Percentiles rank a stretch among this genome's conserved stretches.
These are phyloP conservation scores for Rickenella mellea DNA, from an alignment of 768 basidiomycete genomes.

Conservation along the genomic window DNA sequence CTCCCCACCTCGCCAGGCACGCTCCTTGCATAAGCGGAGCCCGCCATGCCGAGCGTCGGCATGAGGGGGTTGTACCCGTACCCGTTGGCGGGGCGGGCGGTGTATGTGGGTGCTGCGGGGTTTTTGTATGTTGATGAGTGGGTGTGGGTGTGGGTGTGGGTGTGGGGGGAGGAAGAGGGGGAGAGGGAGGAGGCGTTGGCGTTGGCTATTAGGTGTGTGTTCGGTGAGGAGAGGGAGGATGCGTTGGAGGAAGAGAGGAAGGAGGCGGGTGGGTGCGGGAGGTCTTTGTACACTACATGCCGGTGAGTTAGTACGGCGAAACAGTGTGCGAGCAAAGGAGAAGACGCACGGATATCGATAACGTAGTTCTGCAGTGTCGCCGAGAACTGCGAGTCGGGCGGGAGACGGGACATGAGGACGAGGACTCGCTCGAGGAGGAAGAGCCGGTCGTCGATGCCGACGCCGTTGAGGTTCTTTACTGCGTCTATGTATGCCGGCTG, in stretches of 20 bases:
- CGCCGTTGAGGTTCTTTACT: conserved; percentile 28
- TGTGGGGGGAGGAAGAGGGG: not conserved
- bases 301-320: no score
- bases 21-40: conserved; percentile 42
- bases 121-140: not conserved
- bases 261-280: conserved; percentile 61
- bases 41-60: conserved; percentile 24
- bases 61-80: conserved; percentile 23
- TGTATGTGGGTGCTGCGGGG: not conserved
- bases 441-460: conserved; percentile 46
- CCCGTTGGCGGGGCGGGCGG: conserved; percentile 25
- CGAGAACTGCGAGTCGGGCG: conserved; percentile 17
- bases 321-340: no score
- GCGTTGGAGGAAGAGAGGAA: conserved; percentile 23
- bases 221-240: not conserved
- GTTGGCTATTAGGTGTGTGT: not conserved
- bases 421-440: conserved; percentile 55
- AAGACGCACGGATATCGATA: conserved; percentile 49
- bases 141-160: not conserved
- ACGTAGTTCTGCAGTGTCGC: conserved; percentile 37
- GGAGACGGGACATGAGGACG: conserved; percentile 46
- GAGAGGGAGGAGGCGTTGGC: not conserved
- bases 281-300: conserved; percentile 68
- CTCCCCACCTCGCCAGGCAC: conserved; percentile 39
- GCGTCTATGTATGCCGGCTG: conserved; percentile 45